These are phyloP conservation scores for Paramecium sonneborni DNA, from an alignment of 73 alveolate species.

Conservation along the genomic window DNA sequence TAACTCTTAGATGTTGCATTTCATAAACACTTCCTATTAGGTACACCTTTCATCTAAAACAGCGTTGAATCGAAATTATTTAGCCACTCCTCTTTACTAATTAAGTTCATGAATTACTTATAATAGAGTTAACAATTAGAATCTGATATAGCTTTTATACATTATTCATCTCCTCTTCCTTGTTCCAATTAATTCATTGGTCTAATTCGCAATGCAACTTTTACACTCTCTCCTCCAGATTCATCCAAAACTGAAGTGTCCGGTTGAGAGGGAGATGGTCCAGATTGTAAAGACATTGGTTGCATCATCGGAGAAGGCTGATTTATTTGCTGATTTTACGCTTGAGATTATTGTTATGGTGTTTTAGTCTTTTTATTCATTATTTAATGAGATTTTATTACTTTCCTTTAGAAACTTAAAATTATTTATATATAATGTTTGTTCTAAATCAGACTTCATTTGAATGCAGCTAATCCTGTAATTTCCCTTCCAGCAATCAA, in stretches of 20 bases:
- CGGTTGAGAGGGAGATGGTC: constrained; percentile 23
- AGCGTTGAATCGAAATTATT: constrained; percentile 89
- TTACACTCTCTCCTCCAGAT: constrained; percentile 93
- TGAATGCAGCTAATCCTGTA: constrained; percentile 70
- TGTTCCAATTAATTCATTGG: constrained; percentile 92
- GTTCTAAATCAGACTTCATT: background rate
- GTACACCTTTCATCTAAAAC: constrained; percentile 89
- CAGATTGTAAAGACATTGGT: background rate
- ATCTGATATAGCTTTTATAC: constrained; percentile 79
- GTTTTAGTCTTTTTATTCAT: constrained; percentile 21
- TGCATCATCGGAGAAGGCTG: background rate
- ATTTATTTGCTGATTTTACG: background rate
- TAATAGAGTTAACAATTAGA: constrained; percentile 34
- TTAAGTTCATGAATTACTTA: constrained; percentile 71
- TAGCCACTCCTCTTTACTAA: constrained; percentile 82
- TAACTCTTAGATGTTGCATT: constrained; percentile 86
- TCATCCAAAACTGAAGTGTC: constrained; percentile 24
- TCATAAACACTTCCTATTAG: constrained; percentile 87
- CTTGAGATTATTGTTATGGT: background rate
- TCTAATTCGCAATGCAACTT: constrained; percentile 95
- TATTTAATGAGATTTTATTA: background rate
- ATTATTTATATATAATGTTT: background rate
- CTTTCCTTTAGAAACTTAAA: background rate
- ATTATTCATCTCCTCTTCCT: constrained; percentile 88
- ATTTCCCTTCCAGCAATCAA: constrained; percentile 68